phyloP scores from a whole-genome alignment of 2,329 filamentous ascomycete species.

The Biscogniauxia mediterranea region DNA sequence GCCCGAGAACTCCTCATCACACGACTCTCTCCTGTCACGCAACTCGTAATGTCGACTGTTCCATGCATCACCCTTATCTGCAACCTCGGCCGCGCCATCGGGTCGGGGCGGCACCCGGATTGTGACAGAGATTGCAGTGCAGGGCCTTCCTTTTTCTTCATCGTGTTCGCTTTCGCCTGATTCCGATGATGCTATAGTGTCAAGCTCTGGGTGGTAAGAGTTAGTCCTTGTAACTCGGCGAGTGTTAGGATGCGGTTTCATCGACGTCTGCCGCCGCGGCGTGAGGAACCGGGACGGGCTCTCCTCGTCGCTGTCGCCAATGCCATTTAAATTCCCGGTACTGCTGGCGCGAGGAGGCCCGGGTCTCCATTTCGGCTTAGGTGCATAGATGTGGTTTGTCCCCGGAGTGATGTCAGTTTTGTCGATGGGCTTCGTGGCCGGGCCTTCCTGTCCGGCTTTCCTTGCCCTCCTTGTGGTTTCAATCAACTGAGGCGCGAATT shows the following conservation, averaged over 20 bases:
- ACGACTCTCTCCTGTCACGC: conserved; percentile 59
- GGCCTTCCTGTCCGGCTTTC: conserved; percentile 61
- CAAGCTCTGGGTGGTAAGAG: conserved; percentile 41
- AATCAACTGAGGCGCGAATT: conserved; percentile 76
- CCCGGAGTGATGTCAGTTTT: conserved; percentile 71
- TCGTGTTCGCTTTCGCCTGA: conserved; percentile 29
- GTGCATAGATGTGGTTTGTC: conserved; percentile 59
- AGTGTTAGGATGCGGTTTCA: conserved; percentile 41
- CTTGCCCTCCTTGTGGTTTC: conserved; percentile 74
- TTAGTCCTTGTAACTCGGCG: conserved; percentile 38
- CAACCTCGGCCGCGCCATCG: background rate
- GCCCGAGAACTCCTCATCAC: conserved; percentile 72
- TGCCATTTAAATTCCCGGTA: conserved; percentile 20
- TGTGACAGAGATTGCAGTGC: conserved; percentile 1
- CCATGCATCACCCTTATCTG: conserved; percentile 26
- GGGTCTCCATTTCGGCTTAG: conserved; percentile 39
- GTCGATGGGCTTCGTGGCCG: conserved; percentile 62
- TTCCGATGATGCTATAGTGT: conserved; percentile 46
- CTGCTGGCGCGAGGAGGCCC: conserved; percentile 19
- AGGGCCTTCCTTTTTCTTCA: conserved; percentile 13
- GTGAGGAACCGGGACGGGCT: conserved; percentile 35
- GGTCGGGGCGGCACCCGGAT: background rate
- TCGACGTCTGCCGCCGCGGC: conserved; percentile 40
- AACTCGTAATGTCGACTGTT: conserved; percentile 38
- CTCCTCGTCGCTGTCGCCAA: conserved; percentile 30